These are phyloP conservation scores for Canavalia gladiata DNA, from an alignment of 306 rosid genomes.

Conservation along the genomic window DNA sequence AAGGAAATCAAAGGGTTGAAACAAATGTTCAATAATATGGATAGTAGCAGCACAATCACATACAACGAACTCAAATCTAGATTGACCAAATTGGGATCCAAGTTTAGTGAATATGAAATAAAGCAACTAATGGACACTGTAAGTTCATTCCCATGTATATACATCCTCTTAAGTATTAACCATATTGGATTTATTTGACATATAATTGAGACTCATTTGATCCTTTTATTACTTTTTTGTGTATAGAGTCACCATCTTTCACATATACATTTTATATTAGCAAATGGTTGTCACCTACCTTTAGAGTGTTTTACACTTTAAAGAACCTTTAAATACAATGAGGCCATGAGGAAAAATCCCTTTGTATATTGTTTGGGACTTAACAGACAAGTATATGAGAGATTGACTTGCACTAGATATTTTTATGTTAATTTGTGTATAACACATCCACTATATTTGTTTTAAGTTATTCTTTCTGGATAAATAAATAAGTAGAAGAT, in stretches of 20 bases:
- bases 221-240: not conserved
- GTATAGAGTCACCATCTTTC: not conserved
- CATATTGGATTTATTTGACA: slow-evolving; percentile 2
- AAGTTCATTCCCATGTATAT: slow-evolving; percentile 36
- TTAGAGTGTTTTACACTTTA: not conserved
- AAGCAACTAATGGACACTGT: slow-evolving; percentile 93
- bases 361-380: not conserved
- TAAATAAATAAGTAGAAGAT: slow-evolving; percentile 4
- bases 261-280: not conserved
- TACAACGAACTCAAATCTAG: slow-evolving; percentile 86
- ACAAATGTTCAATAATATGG: slow-evolving; percentile 92
- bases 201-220: not conserved
- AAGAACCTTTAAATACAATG: slow-evolving; percentile 5
- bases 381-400: not conserved
- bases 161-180: not conserved
- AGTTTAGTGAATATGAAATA: slow-evolving; percentile 78
- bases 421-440: slow-evolving; percentile 8
- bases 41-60: slow-evolving; percentile 89
- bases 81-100: slow-evolving; percentile 83
- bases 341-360: not conserved
- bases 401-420: slow-evolving; percentile 8
- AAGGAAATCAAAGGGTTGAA: slow-evolving; percentile 91
- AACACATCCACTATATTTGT: not conserved
- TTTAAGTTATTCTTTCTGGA: slow-evolving; percentile 14
- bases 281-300: not conserved